Evolutionary conservation across 2,329 filamentous ascomycete species (phyloP).

Genomic region (Alternaria tenuissima): DNA sequence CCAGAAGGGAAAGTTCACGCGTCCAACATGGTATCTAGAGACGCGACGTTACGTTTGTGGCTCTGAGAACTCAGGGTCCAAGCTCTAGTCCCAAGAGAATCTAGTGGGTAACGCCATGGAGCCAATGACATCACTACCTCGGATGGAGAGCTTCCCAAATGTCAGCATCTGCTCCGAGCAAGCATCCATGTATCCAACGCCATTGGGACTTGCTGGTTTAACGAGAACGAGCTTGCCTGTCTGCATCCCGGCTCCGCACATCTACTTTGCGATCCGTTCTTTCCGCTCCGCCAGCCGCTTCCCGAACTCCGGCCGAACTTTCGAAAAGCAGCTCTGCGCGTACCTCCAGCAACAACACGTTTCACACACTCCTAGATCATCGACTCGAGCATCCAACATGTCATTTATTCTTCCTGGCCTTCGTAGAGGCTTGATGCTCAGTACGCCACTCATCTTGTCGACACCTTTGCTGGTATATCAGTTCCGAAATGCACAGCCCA

Average conservation of each 20-base stretch:
- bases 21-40: conserved; percentile 33
- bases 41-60: conserved; percentile 32
- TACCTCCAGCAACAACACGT: conserved; percentile 31
- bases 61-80: conserved; percentile 37
- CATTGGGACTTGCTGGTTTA: conserved; percentile 21
- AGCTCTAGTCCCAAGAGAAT: conserved; percentile 26
- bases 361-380: background rate
- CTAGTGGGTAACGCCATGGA: conserved; percentile 25
- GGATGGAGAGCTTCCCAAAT: conserved; percentile 10
- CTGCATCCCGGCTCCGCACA: background rate
- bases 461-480: conserved; percentile 43
- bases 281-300: conserved; percentile 5
- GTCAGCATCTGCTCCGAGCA: conserved; percentile 12
- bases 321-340: conserved; percentile 27
- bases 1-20: conserved; percentile 1
- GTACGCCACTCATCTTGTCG: conserved; percentile 48
- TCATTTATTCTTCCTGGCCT: conserved; percentile 52
- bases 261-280: background rate
- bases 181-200: conserved; percentile 25
- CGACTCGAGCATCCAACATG: conserved; percentile 37
- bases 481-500: conserved; percentile 33
- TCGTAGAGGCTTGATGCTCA: conserved; percentile 47
- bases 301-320: conserved; percentile 5
- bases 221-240: background rate
- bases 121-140: conserved; percentile 48